These are phyloP conservation scores for Choiromyces venosus DNA, from an alignment of 495 filamentous ascomycete genomes.

Conservation along the genomic window DNA sequence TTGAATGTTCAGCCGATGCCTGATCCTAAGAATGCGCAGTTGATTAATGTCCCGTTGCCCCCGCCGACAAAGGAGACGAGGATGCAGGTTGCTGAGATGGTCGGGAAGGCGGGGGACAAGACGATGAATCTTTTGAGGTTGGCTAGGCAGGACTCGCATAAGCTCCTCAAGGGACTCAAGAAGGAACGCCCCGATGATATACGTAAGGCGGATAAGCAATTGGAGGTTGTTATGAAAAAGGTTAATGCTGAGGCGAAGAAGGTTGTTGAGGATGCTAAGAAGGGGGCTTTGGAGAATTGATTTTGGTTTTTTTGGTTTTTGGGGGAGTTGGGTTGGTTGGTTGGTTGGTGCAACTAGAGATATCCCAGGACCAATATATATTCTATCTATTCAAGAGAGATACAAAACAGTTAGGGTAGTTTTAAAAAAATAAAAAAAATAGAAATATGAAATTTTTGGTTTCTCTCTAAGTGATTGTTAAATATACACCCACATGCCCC, in stretches of 20 bases:
- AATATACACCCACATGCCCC: background rate
- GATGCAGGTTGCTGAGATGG: slow-evolving; percentile 16
- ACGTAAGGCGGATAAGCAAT: slow-evolving; percentile 37
- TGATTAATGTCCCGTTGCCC: slow-evolving; percentile 34
- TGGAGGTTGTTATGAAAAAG: slow-evolving; percentile 40
- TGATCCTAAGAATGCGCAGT: slow-evolving; percentile 32
- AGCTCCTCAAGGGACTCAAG: slow-evolving; percentile 31
- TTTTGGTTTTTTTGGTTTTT: background rate
- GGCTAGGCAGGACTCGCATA: slow-evolving; percentile 34
- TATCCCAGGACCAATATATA: background rate
- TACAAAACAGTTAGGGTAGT: background rate
- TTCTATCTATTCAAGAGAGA: background rate
- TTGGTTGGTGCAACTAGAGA: background rate
- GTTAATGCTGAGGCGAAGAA: slow-evolving; percentile 30
- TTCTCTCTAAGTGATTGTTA: background rate
- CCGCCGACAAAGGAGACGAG: slow-evolving; percentile 38
- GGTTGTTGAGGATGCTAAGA: slow-evolving; percentile 35
- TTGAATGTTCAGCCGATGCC: slow-evolving; percentile 35
- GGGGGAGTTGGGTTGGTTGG: too few species aligned
- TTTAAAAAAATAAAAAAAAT: background rate
- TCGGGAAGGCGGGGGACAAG: slow-evolving; percentile 30
- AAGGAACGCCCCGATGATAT: slow-evolving; percentile 34
- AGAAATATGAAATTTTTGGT: background rate
- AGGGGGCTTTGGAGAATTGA: slow-evolving; percentile 26
- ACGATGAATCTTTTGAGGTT: slow-evolving; percentile 35